Base-by-base conservation (phyloP, 768 basidiomycete species). In the Psilocybe cubensis region DNA sequence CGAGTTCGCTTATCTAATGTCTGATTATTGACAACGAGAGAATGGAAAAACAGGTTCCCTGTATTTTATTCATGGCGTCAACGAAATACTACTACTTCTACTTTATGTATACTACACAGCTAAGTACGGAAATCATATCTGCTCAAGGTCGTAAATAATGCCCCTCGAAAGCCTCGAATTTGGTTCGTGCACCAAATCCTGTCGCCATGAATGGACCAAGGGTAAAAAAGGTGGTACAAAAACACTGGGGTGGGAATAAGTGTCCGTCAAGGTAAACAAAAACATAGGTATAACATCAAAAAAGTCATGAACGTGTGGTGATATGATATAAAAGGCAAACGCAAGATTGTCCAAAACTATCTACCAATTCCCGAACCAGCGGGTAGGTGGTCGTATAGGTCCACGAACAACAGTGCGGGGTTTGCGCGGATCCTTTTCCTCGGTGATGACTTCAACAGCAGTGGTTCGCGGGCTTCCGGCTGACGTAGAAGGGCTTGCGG, bases 381-480 rank as follows among this genome's bases (percentile, higher is more conserved):
- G 72, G 35, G 81, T 72, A 52, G 83, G 83, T 61, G 79, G 76
- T 60, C 79, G 75, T 66, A 81, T 83, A 25, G 73, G 78, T 52
- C 72, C 72, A 43, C 81, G 82, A 59, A 76, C 74, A 48, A 81
- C 72, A 29, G 79, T 77, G 53, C 71, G 70, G 35, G 69, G 74
- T 60, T 69, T 73, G 46, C 61, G 71, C 20, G 76, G 76, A 5
- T 79, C 79, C 44, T 82, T 81, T 40, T 87, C 85, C 53, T 92
- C 89, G 31, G 86, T 84, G 38, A 86, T 66, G 40, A 88, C 77
- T 61, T 85, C 88, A 23, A 92, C 76, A 11, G 88, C 83, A 12
- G 91, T 92, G 23, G 91, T 93, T 59, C 83, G 84, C 17, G 89
- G 90, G 68, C 84, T 85, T 4, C 79, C 77, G n/a, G 85, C 78